These are phyloP conservation scores for Cymbopogon flexuosus DNA, from an alignment of 202 grass and related monocot genomes.

Conservation along the genomic window DNA sequence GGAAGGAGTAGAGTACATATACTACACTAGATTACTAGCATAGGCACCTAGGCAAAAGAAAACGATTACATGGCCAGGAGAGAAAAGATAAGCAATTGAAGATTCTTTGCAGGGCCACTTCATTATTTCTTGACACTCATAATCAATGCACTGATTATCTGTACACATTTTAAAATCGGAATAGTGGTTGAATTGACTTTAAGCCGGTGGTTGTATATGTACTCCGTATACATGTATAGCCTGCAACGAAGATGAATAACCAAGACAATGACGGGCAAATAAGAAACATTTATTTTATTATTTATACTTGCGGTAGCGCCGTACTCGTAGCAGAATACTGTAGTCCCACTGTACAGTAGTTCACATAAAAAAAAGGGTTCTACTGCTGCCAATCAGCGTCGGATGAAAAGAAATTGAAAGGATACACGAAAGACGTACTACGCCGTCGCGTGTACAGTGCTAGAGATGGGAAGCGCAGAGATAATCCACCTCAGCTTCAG, in stretches of 20 bases:
- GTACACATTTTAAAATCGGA: neutral
- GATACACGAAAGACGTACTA: constrained; percentile 8
- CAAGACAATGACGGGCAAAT: neutral
- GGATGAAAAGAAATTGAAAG: constrained; percentile 7
- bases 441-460: neutral
- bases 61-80: neutral
- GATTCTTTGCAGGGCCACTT: neutral
- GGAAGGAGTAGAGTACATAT: no score
- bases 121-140: neutral
- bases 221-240: neutral
- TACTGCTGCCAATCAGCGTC: constrained; percentile 18
- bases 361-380: neutral
- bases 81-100: neutral
- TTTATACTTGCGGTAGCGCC: neutral
- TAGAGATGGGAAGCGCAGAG: neutral
- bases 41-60: neutral
- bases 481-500: constrained; percentile 28
- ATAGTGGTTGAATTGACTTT: constrained; percentile 16
- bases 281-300: no score
- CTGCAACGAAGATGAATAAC: neutral
- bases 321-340: neutral
- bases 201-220: neutral
- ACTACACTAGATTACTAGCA: no score
- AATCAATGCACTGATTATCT: constrained; percentile 3
- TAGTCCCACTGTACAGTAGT: neutral